Evolutionary conservation across 1,284 basidiomycete species (phyloP).

Genomic region (Pseudozyma pruni): DNA sequence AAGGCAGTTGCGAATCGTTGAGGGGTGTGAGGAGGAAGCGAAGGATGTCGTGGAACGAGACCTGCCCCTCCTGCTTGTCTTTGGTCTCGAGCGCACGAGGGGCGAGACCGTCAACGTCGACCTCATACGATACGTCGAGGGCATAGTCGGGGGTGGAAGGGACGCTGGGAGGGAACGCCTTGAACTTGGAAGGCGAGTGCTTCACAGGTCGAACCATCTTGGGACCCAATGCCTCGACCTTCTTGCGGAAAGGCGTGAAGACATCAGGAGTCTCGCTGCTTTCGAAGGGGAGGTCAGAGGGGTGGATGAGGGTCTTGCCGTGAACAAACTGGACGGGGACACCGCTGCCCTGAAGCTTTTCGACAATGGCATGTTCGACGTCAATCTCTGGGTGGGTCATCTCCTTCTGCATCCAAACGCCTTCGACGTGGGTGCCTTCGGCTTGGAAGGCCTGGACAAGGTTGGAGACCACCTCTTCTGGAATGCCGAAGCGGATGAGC

Average conservation of each 20-base stretch:
- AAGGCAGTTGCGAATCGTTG: conserved; percentile 55
- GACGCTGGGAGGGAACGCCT: conserved; percentile 44
- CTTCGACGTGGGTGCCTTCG: conserved; percentile 56
- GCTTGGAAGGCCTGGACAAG: conserved; percentile 52
- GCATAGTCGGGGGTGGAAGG: conserved; percentile 56
- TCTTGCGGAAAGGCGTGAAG: conserved; percentile 71
- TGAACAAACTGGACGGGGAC: conserved; percentile 55
- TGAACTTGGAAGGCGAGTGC: conserved; percentile 51
- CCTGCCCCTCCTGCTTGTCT: conserved; percentile 54
- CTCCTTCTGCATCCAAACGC: conserved; percentile 65
- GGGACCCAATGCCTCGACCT: conserved; percentile 70
- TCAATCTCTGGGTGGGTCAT: conserved; percentile 55
- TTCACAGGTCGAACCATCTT: conserved; percentile 64
- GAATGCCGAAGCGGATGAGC: conserved; percentile 71
- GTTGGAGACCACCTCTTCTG: conserved; percentile 68
- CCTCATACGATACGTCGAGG: conserved; percentile 61
- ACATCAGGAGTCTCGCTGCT: conserved; percentile 70
- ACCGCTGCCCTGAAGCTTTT: conserved; percentile 41
- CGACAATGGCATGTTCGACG: conserved; percentile 49
- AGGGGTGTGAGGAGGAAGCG: conserved; percentile 56
- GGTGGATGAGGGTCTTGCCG: conserved; percentile 65
- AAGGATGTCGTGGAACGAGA: conserved; percentile 63
- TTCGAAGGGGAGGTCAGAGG: conserved; percentile 70
- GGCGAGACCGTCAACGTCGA: conserved; percentile 59
- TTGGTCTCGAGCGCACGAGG: conserved; percentile 44